A percentile compares a stretch with the other conserved stretches of the same genome.
These are phyloP conservation scores for Triangularia verruculosa DNA, from an alignment of 2,329 filamentous ascomycete species.

Conservation along the genomic window DNA sequence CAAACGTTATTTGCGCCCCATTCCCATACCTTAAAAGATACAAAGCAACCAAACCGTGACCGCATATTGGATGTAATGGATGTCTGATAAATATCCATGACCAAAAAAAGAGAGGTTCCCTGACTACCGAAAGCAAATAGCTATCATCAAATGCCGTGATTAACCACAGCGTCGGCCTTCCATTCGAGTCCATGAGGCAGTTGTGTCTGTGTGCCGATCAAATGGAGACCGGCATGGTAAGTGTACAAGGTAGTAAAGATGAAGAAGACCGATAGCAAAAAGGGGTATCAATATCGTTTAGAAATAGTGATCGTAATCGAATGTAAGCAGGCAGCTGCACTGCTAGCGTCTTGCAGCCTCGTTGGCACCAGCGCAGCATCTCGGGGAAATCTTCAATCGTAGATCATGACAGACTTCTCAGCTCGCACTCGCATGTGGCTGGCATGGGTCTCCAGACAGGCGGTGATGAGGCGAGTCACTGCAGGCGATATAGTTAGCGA, in stretches of 20 bases:
- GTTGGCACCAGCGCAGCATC: neutral
- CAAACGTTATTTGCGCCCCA: neutral
- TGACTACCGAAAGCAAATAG: neutral
- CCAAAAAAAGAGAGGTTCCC: neutral
- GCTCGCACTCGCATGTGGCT: constrained; percentile 50
- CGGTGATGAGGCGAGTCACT: constrained; percentile 54
- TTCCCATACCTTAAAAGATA: neutral
- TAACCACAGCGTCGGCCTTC: neutral
- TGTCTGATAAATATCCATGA: neutral
- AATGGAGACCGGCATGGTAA: neutral
- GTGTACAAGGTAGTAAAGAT: neutral
- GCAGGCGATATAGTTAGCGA: constrained; percentile 16
- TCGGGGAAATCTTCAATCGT: constrained; percentile 32
- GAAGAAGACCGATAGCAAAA: neutral
- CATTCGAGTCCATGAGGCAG: neutral
- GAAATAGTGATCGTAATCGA: neutral
- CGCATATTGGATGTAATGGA: neutral
- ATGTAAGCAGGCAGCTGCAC: neutral
- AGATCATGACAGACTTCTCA: constrained; percentile 48
- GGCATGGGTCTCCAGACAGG: constrained; percentile 54
- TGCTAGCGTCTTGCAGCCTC: neutral
- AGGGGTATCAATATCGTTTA: neutral
- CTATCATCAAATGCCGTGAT: neutral
- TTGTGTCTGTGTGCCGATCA: too few relatives aligned
- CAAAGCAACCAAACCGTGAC: neutral